These are phyloP conservation scores for Picochlorum costavermella DNA, from an alignment of 139 green algal genomes.

Conservation along the genomic window DNA sequence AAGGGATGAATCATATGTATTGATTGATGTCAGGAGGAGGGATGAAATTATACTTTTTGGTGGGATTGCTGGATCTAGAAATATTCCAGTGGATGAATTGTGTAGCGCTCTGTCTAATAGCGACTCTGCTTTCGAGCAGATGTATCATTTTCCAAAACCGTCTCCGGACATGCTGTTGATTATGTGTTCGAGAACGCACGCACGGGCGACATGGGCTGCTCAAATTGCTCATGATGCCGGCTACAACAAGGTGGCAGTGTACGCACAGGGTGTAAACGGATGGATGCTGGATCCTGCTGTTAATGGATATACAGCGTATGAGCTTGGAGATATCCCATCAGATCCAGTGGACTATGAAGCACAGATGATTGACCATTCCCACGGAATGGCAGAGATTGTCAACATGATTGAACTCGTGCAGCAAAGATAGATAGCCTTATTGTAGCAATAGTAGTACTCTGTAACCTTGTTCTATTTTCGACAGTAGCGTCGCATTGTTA, in stretches of 20 bases:
- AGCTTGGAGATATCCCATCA: slow-evolving; percentile 35
- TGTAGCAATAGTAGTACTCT: no score
- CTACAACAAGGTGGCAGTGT: slow-evolving; percentile 25
- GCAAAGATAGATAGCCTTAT: no score
- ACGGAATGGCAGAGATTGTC: slow-evolving; percentile 8
- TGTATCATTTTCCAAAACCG: slow-evolving; percentile 50
- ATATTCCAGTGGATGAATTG: slow-evolving; percentile 31
- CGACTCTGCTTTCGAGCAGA: slow-evolving; percentile 19
- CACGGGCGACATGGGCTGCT: slow-evolving; percentile 51
- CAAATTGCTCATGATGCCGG: slow-evolving; percentile 47
- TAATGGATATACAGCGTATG: slow-evolving; percentile 45
- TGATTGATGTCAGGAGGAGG: slow-evolving; percentile 58
- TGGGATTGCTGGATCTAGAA: slow-evolving; percentile 39
- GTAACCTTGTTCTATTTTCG: no score
- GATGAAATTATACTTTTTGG: slow-evolving; percentile 73
- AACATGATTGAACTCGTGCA: background rate
- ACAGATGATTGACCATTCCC: slow-evolving; percentile 15
- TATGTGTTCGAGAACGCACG: slow-evolving; percentile 46
- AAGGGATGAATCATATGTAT: slow-evolving; percentile 45
- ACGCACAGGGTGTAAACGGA: slow-evolving; percentile 43
- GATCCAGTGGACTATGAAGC: slow-evolving; percentile 33
- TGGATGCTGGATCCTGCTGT: slow-evolving; percentile 52
- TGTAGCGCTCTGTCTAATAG: background rate
- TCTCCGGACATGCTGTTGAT: slow-evolving; percentile 31
- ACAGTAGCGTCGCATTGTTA: no score